A percentile compares a stretch with the other conserved stretches of the same genome.
phyloP scores from a whole-genome alignment of 345 rosid species.

The Sisymbrium altissimum region DNA sequence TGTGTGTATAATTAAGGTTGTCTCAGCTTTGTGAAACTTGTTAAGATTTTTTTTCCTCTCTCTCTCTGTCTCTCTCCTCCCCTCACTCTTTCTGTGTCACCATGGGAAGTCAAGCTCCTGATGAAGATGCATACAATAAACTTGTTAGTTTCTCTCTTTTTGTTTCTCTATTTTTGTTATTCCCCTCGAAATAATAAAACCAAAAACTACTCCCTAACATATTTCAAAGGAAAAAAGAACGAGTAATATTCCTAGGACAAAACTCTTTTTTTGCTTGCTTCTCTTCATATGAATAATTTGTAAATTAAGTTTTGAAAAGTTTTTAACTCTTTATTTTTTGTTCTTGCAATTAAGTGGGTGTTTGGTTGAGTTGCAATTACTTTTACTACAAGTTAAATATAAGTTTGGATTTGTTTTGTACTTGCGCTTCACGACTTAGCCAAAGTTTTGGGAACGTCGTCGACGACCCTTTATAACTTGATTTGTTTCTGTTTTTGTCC shows the following conservation, averaged over 20 bases:
- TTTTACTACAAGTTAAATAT: background rate
- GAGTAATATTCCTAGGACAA: background rate
- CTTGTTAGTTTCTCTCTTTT: constrained; percentile 16
- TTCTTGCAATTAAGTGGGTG: background rate
- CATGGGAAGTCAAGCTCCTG: constrained; percentile 16
- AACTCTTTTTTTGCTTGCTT: background rate
- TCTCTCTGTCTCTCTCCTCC: background rate
- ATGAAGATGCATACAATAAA: background rate
- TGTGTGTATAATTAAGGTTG: background rate
- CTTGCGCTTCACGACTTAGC: background rate
- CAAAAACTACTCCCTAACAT: background rate
- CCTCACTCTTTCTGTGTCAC: background rate
- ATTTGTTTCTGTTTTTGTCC: background rate
- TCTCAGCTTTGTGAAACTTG: background rate
- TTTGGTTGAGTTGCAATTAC: too few relatives aligned
- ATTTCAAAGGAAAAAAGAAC: background rate
- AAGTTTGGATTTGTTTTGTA: background rate
- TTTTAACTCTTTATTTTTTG: background rate
- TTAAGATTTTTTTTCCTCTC: background rate
- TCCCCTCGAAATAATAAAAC: background rate
- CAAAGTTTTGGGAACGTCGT: background rate
- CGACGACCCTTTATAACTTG: background rate
- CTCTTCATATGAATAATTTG: background rate
- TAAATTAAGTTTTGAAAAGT: background rate
- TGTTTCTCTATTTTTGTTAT: background rate